A percentile compares a stretch with the other conserved stretches of the same genome.
Evolutionary conservation across 2,329 filamentous ascomycete genomes (phyloP).

Genomic region (Macrophomina pseudophaseolina): DNA sequence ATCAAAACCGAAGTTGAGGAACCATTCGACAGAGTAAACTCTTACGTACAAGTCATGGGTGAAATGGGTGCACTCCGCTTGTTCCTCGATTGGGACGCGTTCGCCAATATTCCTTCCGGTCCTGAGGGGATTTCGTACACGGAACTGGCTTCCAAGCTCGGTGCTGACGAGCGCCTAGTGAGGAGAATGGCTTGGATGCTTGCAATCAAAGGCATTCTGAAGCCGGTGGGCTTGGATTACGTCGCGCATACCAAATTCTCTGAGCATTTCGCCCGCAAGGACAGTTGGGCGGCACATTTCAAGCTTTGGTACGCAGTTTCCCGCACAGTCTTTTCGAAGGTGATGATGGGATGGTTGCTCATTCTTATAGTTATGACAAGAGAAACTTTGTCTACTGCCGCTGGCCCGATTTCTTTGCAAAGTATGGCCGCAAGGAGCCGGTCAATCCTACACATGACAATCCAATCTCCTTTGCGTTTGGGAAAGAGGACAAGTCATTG

Average conservation of each 20-base stretch:
- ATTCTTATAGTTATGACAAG: not conserved
- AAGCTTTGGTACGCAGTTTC: not conserved
- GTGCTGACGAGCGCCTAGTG: conserved; percentile 1
- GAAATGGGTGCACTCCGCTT: not conserved
- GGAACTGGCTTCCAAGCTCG: not conserved
- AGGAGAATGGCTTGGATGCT: not conserved
- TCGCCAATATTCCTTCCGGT: not conserved
- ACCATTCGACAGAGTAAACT: not conserved
- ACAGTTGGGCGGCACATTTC: not conserved
- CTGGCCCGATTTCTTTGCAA: not conserved
- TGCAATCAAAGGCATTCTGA: not conserved
- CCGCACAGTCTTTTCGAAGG: not conserved
- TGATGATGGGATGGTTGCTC: too few relatives aligned
- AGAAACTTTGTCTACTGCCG: not conserved
- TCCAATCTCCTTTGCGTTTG: not conserved
- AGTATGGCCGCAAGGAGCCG: not conserved
- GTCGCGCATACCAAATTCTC: conserved; percentile 3
- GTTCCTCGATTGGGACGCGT: conserved; percentile 8
- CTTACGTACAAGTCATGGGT: not conserved
- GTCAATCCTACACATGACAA: not conserved
- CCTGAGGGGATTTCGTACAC: not conserved
- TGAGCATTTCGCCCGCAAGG: not conserved
- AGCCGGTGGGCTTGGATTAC: not conserved
- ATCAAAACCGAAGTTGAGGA: not conserved
- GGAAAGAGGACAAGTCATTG: not conserved